These are phyloP conservation scores for Mycena metata DNA, from an alignment of 768 basidiomycete species.

Conservation along the genomic window DNA sequence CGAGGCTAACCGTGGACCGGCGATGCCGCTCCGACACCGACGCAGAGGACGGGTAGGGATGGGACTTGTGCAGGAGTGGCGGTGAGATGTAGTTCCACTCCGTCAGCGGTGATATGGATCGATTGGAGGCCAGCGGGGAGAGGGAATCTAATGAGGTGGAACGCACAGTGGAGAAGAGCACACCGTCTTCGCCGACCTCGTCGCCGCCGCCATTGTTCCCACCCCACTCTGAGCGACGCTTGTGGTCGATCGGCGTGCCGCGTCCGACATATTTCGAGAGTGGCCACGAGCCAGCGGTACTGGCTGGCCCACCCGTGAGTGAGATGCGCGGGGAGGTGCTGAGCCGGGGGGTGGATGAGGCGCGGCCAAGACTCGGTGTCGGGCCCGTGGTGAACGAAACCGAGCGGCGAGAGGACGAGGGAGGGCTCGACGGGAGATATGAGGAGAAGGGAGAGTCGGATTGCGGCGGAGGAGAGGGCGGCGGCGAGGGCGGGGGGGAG, in stretches of 20 bases:
- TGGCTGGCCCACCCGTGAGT: slow-evolving; percentile 31
- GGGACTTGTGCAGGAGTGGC: slow-evolving; percentile 29
- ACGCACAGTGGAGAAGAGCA: slow-evolving; percentile 55
- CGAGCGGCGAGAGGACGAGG: slow-evolving; percentile 51
- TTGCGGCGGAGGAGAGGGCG: slow-evolving; percentile 47
- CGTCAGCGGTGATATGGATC: slow-evolving; percentile 50
- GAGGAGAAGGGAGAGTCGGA: slow-evolving; percentile 25
- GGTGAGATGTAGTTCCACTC: slow-evolving; percentile 57
- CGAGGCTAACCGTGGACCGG: slow-evolving; percentile 22
- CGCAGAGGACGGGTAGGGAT: not conserved
- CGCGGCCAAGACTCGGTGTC: slow-evolving; percentile 37
- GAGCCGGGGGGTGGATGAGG: slow-evolving; percentile 45
- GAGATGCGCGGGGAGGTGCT: slow-evolving; percentile 33
- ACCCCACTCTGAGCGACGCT: slow-evolving; percentile 60
- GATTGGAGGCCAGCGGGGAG: slow-evolving; percentile 42
- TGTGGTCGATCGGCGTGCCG: slow-evolving; percentile 63
- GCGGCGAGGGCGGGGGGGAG: slow-evolving; percentile 57
- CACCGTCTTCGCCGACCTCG: slow-evolving; percentile 55
- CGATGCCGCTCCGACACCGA: not conserved
- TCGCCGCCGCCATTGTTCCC: slow-evolving; percentile 50
- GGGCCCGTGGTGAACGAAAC: slow-evolving; percentile 54
- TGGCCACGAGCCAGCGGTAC: slow-evolving; percentile 60
- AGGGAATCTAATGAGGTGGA: slow-evolving; percentile 57
- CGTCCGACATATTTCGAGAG: slow-evolving; percentile 59
- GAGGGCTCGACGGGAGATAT: slow-evolving; percentile 40